Percentiles rank a stretch among this genome's conserved stretches.
Evolutionary conservation across 148 eudicot species (phyloP).

Genomic region (Nepenthes gracilis): DNA sequence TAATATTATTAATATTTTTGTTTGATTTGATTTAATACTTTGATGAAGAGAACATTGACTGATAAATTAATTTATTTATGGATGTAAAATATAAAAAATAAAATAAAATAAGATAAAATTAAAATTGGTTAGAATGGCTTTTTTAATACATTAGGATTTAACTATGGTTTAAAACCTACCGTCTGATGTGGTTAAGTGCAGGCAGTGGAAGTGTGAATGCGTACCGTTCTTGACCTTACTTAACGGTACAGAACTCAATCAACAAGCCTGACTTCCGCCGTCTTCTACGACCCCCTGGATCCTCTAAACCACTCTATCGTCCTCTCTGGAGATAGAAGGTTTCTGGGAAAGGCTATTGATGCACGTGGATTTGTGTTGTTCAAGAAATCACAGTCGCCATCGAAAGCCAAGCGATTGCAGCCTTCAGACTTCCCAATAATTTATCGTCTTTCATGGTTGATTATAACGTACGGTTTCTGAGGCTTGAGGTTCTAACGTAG

Average conservation of each 20-base stretch:
- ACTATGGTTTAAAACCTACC: not conserved
- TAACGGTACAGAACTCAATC: conserved; percentile 3
- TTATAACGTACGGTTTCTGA: conserved; percentile 20
- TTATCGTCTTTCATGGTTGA: conserved; percentile 14
- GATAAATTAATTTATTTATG: too few species aligned
- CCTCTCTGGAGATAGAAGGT: not conserved
- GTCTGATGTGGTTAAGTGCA: too few species aligned
- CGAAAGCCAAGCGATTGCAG: conserved; percentile 6
- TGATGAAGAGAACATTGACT: too few species aligned
- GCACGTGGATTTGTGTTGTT: conserved; percentile 31
- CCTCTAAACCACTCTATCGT: conserved; percentile 4
- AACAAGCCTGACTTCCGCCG: conserved; percentile 17
- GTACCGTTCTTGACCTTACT: not conserved
- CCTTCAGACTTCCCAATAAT: conserved; percentile 20
- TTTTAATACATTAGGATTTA: too few species aligned
- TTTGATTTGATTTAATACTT: too few species aligned
- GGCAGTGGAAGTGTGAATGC: too few species aligned
- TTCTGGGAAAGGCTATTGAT: conserved; percentile 3
- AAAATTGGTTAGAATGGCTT: too few species aligned
- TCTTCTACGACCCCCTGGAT: conserved; percentile 11
- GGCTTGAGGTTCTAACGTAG: conserved; percentile 12
- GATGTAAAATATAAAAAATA: too few species aligned
- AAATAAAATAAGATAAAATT: too few species aligned
- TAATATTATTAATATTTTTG: too few species aligned
- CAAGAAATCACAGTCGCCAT: conserved; percentile 22